Evolutionary conservation across 345 rosid genomes (phyloP).

Genomic region (Euphorbia peplus): DNA sequence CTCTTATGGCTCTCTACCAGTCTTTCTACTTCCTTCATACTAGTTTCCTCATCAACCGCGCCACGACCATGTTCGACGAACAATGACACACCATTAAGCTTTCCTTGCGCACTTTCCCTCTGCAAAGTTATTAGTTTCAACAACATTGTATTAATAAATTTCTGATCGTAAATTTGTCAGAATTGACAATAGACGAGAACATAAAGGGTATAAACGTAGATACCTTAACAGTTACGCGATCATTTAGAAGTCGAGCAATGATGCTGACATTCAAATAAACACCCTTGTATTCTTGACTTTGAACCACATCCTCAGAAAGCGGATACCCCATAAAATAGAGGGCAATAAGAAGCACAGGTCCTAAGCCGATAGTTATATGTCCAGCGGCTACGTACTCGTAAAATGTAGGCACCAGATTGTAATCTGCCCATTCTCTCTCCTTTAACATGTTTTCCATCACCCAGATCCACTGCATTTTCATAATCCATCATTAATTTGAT

Average conservation of each 20-base stretch:
- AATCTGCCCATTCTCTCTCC: slow-evolving; percentile 4
- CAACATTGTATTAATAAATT: background rate
- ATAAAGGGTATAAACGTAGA: background rate
- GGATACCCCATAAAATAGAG: background rate
- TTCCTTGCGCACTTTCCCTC: background rate
- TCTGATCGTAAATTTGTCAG: background rate
- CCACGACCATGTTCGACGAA: background rate
- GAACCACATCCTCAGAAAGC: background rate
- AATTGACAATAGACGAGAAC: no score
- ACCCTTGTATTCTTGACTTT: background rate
- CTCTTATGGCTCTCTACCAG: background rate
- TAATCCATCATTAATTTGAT: no score
- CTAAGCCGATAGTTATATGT: background rate
- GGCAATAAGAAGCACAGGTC: background rate
- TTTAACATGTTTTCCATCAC: background rate
- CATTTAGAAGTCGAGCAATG: background rate
- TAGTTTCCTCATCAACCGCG: background rate
- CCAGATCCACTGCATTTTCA: background rate
- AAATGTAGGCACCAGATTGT: background rate
- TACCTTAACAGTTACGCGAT: background rate
- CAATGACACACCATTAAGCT: background rate
- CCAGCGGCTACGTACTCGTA: background rate
- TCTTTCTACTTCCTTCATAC: background rate
- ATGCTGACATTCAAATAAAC: background rate
- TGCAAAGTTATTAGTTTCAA: no score